Base-by-base conservation (phyloP, 2,329 filamentous ascomycete genomes). In the Cercospora berteroae region DNA sequence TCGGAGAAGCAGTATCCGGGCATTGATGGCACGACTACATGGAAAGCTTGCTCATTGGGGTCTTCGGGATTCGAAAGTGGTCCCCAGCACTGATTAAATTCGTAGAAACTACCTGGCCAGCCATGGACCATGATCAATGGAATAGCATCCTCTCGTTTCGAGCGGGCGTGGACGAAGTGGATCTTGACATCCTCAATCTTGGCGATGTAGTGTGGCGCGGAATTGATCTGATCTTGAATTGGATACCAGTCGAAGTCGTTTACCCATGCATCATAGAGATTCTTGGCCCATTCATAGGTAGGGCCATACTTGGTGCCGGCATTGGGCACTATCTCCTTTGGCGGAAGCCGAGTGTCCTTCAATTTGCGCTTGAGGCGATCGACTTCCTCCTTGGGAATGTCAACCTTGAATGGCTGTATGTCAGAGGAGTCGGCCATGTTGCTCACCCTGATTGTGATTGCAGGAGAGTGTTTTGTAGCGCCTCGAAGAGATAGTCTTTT, bases 1-100 rank as follows among this genome's bases (percentile, higher is more conserved):
- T 73, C 71, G 0, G 77, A 83, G 78, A 87, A 84, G 72, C 84
- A 80, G 68, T 81, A 85, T 58, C 85, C 84, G 1, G 86, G 86
- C 4, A 89, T 77, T 3, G 84, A 87, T 0, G 87, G 87, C 0
- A 85, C 85, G 0, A 89, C 83, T 10, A 88, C 79, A 65, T 89
- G 82, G 70, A 89, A 89, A 0, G 83, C 80, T 1, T 72, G 70
- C 16, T 42, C 23, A 71, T 64, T 59, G 4, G 72, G 61, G 1
- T 78, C 82, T n/a, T 64, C 33, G 8, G 70, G 70, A 4, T 76
- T 69, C 6, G 79, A 70, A 4, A 82, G 69, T 29, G 76, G 72
- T 60, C 75, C 67, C 74, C 80, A 80, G 42, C 80, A 75, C 66
- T 77, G 79, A 52, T 73, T 79, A 69, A 81, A 81, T 69, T 83